Evolutionary conservation across 1,139 yeast genomes (phyloP).

Genomic region (Blastobotrys niveus): DNA sequence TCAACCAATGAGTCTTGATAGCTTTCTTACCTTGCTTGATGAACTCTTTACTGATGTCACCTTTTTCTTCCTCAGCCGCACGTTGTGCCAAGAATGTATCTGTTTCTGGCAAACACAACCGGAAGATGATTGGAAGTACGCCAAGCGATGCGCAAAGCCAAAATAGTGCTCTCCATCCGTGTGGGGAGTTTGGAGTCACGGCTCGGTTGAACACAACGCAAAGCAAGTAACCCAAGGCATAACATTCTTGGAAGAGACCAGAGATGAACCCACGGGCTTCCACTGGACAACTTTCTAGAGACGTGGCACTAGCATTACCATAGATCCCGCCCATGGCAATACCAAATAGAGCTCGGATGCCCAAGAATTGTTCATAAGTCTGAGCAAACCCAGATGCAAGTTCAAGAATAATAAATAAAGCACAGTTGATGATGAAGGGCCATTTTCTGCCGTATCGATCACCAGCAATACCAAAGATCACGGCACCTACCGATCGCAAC

Average conservation of each 20-base stretch:
- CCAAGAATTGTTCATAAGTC: slow-evolving; percentile 47
- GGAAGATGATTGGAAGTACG: slow-evolving; percentile 49
- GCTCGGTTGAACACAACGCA: slow-evolving; percentile 64
- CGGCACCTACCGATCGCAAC: slow-evolving; percentile 56
- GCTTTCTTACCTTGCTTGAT: slow-evolving; percentile 27
- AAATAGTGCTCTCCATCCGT: slow-evolving; percentile 70
- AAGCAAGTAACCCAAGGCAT: slow-evolving; percentile 61
- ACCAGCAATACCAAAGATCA: slow-evolving; percentile 49
- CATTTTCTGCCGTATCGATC: slow-evolving; percentile 53
- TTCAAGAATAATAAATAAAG: slow-evolving; percentile 44
- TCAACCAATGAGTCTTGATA: slow-evolving; percentile 36
- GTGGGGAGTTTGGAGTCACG: slow-evolving; percentile 44
- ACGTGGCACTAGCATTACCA: slow-evolving; percentile 62
- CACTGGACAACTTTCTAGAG: slow-evolving; percentile 62
- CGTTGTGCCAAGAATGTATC: slow-evolving; percentile 43
- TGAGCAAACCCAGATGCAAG: slow-evolving; percentile 51
- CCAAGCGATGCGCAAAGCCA: slow-evolving; percentile 79
- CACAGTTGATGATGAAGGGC: slow-evolving; percentile 45
- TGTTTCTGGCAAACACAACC: slow-evolving; percentile 55
- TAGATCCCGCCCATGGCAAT: slow-evolving; percentile 67
- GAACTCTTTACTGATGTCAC: slow-evolving; percentile 24
- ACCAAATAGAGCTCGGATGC: slow-evolving; percentile 51
- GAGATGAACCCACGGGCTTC: slow-evolving; percentile 56
- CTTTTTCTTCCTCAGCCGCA: slow-evolving; percentile 15
- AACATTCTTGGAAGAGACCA: slow-evolving; percentile 68